These are phyloP conservation scores for Phytophthora multivora DNA, from an alignment of 352 stramenopile species.

Conservation along the genomic window DNA sequence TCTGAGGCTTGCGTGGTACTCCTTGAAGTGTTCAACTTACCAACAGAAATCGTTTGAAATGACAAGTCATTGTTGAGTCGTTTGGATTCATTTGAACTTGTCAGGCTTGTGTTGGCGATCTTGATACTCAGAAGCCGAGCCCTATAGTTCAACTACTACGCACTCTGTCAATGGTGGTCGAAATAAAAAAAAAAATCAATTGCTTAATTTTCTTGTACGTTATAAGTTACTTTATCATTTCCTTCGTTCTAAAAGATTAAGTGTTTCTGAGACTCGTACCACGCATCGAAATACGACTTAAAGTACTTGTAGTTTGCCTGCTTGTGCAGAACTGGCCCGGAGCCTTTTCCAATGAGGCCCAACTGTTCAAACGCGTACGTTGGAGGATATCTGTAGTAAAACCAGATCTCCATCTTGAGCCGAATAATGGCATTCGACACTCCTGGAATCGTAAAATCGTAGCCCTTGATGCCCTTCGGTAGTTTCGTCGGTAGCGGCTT, in stretches of 20 bases:
- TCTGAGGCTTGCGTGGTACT: no score
- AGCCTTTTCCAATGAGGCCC: slow-evolving; percentile 10
- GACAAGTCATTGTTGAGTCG: no score
- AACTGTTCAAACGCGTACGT: slow-evolving; percentile 7
- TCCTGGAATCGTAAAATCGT: slow-evolving; percentile 13
- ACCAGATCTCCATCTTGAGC: slow-evolving; percentile 18
- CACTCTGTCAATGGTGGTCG: no score
- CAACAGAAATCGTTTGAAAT: no score
- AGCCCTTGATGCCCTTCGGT: not conserved
- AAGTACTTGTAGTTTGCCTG: slow-evolving; percentile 20
- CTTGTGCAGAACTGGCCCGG: not conserved
- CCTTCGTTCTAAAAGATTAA: slow-evolving; percentile 1
- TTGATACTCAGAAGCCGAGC: no score
- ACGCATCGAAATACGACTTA: slow-evolving; percentile 12
- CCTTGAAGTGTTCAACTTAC: no score
- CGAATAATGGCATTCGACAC: slow-evolving; percentile 1
- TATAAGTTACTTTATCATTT: not conserved
- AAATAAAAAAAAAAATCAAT: no score
- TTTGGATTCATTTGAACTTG: no score
- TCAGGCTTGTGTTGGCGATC: no score
- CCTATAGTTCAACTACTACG: no score
- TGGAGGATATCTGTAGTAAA: slow-evolving; percentile 9
- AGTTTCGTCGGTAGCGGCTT: slow-evolving; percentile 1
- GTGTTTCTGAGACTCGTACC: slow-evolving; percentile 4
- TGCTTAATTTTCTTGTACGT: no score